Percentiles rank a stretch among this genome's conserved stretches.
Conservation (phyloP, 495 filamentous ascomycete genomes). For the Penicillium ochrochloron region DNA sequence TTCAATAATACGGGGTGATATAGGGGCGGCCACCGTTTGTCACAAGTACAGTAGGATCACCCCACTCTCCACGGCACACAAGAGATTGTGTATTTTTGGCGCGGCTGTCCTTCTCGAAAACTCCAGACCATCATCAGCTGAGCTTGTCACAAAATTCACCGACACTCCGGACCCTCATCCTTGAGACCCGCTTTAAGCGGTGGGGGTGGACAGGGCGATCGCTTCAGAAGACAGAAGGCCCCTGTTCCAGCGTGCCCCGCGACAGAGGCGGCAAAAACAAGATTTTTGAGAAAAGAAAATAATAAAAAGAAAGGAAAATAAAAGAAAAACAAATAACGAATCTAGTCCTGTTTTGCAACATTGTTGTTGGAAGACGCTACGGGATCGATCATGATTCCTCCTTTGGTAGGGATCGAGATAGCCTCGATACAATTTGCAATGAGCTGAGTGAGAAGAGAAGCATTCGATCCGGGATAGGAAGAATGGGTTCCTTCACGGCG, state of each 20-base stretch:
- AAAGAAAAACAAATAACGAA: background rate
- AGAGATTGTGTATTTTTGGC: slow-evolving; percentile 17
- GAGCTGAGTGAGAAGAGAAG: background rate
- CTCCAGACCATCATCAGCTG: slow-evolving; percentile 29
- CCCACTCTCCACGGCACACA: background rate
- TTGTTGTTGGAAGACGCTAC: background rate
- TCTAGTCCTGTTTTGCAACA: background rate
- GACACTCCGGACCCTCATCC: slow-evolving; percentile 30
- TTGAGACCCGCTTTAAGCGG: slow-evolving; percentile 23
- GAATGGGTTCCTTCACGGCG: background rate
- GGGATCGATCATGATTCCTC: slow-evolving; percentile 1
- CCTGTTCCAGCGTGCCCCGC: slow-evolving; percentile 2
- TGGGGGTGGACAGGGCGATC: slow-evolving; percentile 20
- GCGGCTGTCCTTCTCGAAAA: slow-evolving; percentile 27
- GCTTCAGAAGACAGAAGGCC: slow-evolving; percentile 12
- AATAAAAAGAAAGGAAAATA: slow-evolving; percentile 1
- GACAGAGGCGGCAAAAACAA: slow-evolving; percentile 5
- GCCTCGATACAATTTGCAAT: background rate
- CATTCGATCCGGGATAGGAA: background rate
- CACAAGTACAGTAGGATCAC: background rate
- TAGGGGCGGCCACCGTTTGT: slow-evolving; percentile 6
- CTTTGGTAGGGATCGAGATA: background rate
- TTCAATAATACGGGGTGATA: slow-evolving; percentile 5
- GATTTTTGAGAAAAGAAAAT: background rate
- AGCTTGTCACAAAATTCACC: slow-evolving; percentile 38